Evolutionary conservation across 805 yeast genomes (phyloP).

Genomic region (Saccharomycopsis oosterbeekiorum): DNA sequence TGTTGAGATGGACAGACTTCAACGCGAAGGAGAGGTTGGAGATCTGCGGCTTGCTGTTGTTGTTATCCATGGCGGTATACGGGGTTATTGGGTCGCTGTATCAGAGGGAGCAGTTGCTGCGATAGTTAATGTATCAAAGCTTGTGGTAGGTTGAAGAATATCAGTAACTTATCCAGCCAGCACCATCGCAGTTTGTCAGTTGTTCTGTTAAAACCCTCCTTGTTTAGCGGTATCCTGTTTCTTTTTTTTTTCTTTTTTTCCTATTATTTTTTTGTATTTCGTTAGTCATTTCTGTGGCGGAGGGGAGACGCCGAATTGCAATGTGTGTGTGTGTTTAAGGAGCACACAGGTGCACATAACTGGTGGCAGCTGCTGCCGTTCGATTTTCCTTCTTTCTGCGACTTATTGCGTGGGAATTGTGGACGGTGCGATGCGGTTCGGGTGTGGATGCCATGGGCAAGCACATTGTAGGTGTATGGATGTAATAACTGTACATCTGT

Average conservation of each 20-base stretch:
- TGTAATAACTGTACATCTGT: no score
- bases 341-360: background rate
- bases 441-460: no score
- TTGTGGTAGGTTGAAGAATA: background rate
- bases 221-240: background rate
- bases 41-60: slow-evolving; percentile 20
- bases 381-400: background rate
- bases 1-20: slow-evolving; percentile 29
- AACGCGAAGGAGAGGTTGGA: slow-evolving; percentile 34
- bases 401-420: background rate
- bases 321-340: background rate
- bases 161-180: background rate
- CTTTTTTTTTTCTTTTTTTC: background rate
- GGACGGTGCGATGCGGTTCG: no score
- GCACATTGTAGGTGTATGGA: no score
- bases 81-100: no score
- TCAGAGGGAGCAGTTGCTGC: no score
- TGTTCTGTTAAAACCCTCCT: background rate
- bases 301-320: background rate
- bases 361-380: background rate
- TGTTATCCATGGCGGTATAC: slow-evolving; percentile 6
- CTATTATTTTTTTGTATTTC: no score
- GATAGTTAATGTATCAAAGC: no score
- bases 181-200: background rate
- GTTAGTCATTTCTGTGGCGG: background rate